Base-by-base conservation (phyloP, 805 yeast species). In the Myxozyma mucilagina region DNA sequence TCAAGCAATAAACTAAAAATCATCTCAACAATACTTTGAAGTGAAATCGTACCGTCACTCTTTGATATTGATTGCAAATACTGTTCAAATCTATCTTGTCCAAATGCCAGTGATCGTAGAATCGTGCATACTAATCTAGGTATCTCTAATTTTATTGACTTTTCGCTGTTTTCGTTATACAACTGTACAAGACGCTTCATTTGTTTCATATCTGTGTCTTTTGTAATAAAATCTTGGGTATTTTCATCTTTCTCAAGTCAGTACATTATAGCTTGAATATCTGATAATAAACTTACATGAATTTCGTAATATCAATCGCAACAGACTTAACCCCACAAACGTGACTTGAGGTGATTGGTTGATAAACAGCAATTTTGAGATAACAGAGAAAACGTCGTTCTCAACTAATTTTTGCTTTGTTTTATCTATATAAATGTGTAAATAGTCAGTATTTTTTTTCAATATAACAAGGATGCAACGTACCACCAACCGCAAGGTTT, bases 401-500 rank as follows among this genome's bases (percentile, higher is more conserved):
- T 35, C 51, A 8, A 48, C 58, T n/a, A 53, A 36, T 16, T 2
- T 14, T 36, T 47, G 38, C 35, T 53, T 53, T 18, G 41, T 45
- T 16, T 24, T 34, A 39, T 47, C 56, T 50, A 24, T 18, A 38
- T 5, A 20, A 13, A 5, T 10, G 45, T 41, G 29, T 24, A 4
- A 24, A 24, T 16, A 41, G 44, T 14, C 20, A 13, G 9, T 13
- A 10, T 36, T 13, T 9, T 10, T 36, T 13, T 10, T 36, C 11
- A 13, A 36, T 36, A 36, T 36, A 13, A 36, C 39, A 10, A 36
- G 39, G 11, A 36, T 10, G 39, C 39, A 9, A 13, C 13, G 13
- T 51, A 57, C 60, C 49, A 31, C 55, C 35, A n/a, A 59, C 48
- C 9, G 58, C 50, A 10, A 59, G 43, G 24, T 59, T 53, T 41